Evolutionary conservation across 805 yeast genomes (phyloP), one percentile per base, ranked within the genome.

Genomic region (Phaffomyces opuntiae): DNA sequence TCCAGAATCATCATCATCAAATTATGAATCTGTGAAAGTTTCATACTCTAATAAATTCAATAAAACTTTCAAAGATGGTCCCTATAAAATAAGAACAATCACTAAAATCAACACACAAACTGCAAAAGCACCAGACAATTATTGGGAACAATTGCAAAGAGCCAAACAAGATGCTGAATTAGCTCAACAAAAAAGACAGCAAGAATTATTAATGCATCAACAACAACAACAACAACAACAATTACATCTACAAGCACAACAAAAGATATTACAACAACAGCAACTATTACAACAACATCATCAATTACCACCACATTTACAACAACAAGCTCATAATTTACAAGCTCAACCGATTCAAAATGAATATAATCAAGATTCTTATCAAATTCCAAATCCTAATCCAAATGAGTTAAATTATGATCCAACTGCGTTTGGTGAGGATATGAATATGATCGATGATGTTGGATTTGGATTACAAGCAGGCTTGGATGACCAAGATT

Each of bases 401-500:
- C 31, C 43, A 14, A 13, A 43, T 35, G 49, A 49, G 1, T 13
- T 52, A 16, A 42, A 42, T 19, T 54, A 49, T 32, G 46, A 36
- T 8, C 47, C 45, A 13, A 39, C 33, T 25, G 48, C 42, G 1
- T 52, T 55, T 29, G 50, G 33, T 9, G 57, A 47, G 3, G 60
- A 53, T 37, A 42, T 57, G 25, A 55, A 54, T 25, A 53, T 54
- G 55, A 64, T 65, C 47, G 66, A 62, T 42, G 69, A 64, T 43
- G 63, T 59, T 17, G 60, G 56, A 7, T 66, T 66, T 42, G 65
- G 60, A 2, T 45, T 62, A 25, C 56, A 54, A 17, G 51, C 61
- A 8, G 49, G 59, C 3, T 45, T 62, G 24, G 67, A 60, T 38
- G 68, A 63, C 34, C 62, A 61, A 32, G 70, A 66, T 41, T 67